Conservation (phyloP, 2,329 filamentous ascomycete species). For the Ascochyta lentis region DNA sequence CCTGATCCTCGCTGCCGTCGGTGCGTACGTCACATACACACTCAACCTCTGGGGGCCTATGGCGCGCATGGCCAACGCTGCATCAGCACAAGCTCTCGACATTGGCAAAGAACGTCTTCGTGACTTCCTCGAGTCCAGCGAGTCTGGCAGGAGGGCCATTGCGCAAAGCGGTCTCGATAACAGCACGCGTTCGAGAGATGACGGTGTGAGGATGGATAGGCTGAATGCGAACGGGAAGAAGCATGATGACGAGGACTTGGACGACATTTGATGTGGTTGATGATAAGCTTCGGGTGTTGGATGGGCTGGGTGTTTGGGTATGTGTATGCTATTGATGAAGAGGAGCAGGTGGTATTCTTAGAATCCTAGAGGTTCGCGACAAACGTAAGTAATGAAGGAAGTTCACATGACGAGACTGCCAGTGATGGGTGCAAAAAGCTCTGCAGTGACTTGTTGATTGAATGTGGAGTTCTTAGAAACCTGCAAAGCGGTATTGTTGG, state of each 20-base stretch:
- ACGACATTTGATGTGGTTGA: constrained; percentile 42
- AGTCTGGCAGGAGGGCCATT: constrained; percentile 82
- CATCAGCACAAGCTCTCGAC: constrained; percentile 82
- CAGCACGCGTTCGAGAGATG: constrained; percentile 21
- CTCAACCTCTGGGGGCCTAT: constrained; percentile 97
- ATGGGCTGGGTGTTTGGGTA: constrained; percentile 2
- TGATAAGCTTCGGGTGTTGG: neutral
- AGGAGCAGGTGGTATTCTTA: constrained; percentile 2
- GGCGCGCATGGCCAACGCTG: constrained; percentile 91
- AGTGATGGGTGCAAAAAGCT: no score
- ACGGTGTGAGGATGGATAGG: constrained; percentile 47
- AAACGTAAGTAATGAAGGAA: neutral
- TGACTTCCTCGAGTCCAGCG: constrained; percentile 87
- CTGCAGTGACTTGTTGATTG: no score
- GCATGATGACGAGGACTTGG: constrained; percentile 40
- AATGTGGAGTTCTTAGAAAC: no score
- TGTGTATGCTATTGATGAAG: constrained; percentile 5
- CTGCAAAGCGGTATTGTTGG: no score
- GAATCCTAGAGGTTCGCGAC: constrained; percentile 2
- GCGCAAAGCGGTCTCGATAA: constrained; percentile 61
- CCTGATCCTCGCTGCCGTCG: constrained; percentile 76
- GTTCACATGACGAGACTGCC: neutral
- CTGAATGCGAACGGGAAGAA: constrained; percentile 54
- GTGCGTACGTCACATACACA: constrained; percentile 87
- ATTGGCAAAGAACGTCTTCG: constrained; percentile 91